These are phyloP conservation scores for Solanum rostratum DNA, from an alignment of 257 asterid species.

Conservation along the genomic window DNA sequence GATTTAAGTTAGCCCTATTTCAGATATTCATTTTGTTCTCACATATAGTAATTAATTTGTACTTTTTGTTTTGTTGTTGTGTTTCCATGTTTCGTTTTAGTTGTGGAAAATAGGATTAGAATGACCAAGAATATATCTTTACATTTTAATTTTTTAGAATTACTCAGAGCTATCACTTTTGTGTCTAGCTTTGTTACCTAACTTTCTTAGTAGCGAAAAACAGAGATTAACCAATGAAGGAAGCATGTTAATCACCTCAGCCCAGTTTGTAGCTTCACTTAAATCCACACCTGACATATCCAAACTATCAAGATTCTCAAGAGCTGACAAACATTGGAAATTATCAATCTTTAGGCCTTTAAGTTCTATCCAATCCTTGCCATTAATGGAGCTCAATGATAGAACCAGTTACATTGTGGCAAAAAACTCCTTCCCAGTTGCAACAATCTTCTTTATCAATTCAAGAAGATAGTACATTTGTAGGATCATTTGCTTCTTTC, in stretches of 20 bases:
- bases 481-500: neutral
- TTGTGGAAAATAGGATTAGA: too few species aligned
- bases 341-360: neutral
- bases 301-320: neutral
- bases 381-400: neutral
- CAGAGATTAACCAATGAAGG: neutral
- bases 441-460: neutral
- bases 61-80: too few species aligned
- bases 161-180: too few species aligned
- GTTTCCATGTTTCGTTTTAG: too few species aligned
- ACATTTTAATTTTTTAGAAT: too few species aligned
- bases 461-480: neutral
- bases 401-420: neutral
- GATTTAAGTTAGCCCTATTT: too few species aligned
- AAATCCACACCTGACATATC: constrained; percentile 1
- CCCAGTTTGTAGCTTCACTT: neutral
- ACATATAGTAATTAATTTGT: too few species aligned
- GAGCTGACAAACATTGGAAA: neutral
- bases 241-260: neutral
- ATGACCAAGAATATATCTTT: too few species aligned
- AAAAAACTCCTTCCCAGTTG: neutral
- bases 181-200: too few species aligned
- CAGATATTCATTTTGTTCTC: too few species aligned
- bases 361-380: neutral
- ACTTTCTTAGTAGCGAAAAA: too few species aligned